Base-by-base conservation (phyloP, 805 yeast species). In the Komagataella ulmi region DNA sequence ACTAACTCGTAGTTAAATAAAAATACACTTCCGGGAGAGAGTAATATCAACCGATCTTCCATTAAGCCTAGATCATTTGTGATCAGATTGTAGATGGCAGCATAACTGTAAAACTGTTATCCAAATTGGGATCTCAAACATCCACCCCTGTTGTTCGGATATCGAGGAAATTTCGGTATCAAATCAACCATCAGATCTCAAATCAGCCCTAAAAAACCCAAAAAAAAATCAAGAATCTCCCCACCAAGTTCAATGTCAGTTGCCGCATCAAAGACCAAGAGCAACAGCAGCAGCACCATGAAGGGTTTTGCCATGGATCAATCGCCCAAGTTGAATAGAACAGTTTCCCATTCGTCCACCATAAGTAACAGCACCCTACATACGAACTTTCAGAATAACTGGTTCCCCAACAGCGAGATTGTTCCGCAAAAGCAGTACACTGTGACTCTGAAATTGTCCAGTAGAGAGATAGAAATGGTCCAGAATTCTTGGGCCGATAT, bases 401-500 rank as follows among this genome's bases (percentile, higher is more conserved):
- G 67, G 67, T 50, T 66, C n/a, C 68, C 68, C 8, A 59, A 62
- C 24, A 58, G 68, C 0, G 53, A 51, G n/a, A 62, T 66, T 10
- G 58, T 61, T 14, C 56, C 61, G 14, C 63, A 58, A 46, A 44
- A 49, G 18, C 52, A 56, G 3, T 52, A 51, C 17, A 59, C 58
- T 44, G 57, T 66, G 2, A 30, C 59, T 0, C 55, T 66, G 7
- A 56, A 56, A 19, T 55, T 71, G 47, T 59, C 55, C 49, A 57
- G 60, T 21, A 58, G 55, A 47, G 80, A 77, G 54, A 75, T 75
- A 44, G 76, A 72, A 7, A 59, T 71, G 21, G 61, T 77, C 40
- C 60, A 76, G 50, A 69, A 65, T 54, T 74, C 79, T 4, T 77
- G 81, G 80, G 65, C 65, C 51, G 64, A 66, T 49, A 71, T 72